Base-by-base conservation (phyloP, 441 rosid species). In the Gossypium lobatum region DNA sequence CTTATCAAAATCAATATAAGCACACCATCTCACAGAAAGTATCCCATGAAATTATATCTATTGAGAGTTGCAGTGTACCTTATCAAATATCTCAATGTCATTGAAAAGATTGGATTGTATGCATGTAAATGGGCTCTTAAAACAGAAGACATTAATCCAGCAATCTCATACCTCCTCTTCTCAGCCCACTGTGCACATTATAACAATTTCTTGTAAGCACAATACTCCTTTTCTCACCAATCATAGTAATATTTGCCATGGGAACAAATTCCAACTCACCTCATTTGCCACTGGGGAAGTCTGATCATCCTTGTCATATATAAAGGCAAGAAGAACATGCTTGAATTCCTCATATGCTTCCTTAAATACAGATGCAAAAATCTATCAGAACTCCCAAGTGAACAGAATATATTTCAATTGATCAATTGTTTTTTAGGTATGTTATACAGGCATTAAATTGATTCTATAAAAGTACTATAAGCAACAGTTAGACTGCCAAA, bases 311-410 rank as follows among this genome's bases (percentile, higher is more conserved):
- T 88, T 78, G 81, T 89, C 93, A 77, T 89, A 95, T 77, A 95
- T 88, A 58, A 92, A 87, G 58, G 97, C 92, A 81, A 95, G 97
- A 79, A 95, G 94, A 46, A 95, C 83, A 80, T 92, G 99, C 88
- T 95, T 95, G 85, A 95, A 92, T 80, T 95, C 99, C 91, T 88
- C 95, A 26, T 95, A 95, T 37, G 99, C 96, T 89, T 95, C 99
- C 98, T 91, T 88, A 80, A 89, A 82, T 69, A 86, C 77, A 80
- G n/a, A 80, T 66, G 81, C 9, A 64, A 23, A 76, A n/a, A 75
- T 74, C 64, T 20, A 64, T 82, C 76, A 85, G 82, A 75, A 76
- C 23, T 65, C 75, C 20, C 50, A 62, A 28, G 37, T 18, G 28
- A 70, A 34, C 23, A 9, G n/a, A 16, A 45, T 23, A 72, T 46